These are phyloP conservation scores for Fusarium piperis DNA, from an alignment of 2,329 filamentous ascomycete species.

Conservation along the genomic window DNA sequence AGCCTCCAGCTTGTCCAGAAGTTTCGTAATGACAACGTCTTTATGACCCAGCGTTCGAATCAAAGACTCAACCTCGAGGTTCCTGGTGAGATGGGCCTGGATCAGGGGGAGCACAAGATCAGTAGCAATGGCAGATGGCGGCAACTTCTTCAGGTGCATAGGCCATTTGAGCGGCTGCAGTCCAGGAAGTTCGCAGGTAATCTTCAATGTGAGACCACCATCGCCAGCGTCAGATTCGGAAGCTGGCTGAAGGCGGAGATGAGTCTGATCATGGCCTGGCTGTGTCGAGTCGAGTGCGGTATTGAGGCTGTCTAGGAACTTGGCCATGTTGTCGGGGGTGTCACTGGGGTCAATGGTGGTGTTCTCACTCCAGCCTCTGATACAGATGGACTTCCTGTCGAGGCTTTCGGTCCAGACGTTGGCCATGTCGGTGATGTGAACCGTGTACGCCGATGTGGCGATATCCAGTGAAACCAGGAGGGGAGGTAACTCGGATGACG, in stretches of 20 bases:
- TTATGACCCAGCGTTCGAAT: slow-evolving; percentile 58
- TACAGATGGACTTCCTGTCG: slow-evolving; percentile 68
- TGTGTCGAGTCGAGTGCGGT: slow-evolving; percentile 60
- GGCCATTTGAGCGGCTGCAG: slow-evolving; percentile 73
- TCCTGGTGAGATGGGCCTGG: slow-evolving; percentile 54
- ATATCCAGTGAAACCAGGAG: slow-evolving; percentile 72
- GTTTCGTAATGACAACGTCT: slow-evolving; percentile 59
- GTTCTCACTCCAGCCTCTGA: slow-evolving; percentile 68
- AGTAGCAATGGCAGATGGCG: slow-evolving; percentile 54
- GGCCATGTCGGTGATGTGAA: slow-evolving; percentile 77
- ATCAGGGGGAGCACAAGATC: slow-evolving; percentile 64
- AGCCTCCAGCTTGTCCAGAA: slow-evolving; percentile 64
- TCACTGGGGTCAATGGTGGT: slow-evolving; percentile 80
- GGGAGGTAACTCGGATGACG: slow-evolving; percentile 60
- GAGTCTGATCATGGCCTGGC: slow-evolving; percentile 55
- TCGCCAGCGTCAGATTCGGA: slow-evolving; percentile 47
- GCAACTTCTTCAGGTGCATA: slow-evolving; percentile 62
- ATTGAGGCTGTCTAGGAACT: slow-evolving; percentile 72
- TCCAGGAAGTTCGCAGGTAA: slow-evolving; percentile 71
- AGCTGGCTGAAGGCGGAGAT: slow-evolving; percentile 54
- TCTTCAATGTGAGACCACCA: slow-evolving; percentile 59
- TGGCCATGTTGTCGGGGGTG: slow-evolving; percentile 71
- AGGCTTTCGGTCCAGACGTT: slow-evolving; percentile 78
- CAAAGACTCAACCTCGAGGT: slow-evolving; percentile 55
- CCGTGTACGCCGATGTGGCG: slow-evolving; percentile 64